Evolutionary conservation across 345 rosid species (phyloP).

Genomic region (Populus davidiana): DNA sequence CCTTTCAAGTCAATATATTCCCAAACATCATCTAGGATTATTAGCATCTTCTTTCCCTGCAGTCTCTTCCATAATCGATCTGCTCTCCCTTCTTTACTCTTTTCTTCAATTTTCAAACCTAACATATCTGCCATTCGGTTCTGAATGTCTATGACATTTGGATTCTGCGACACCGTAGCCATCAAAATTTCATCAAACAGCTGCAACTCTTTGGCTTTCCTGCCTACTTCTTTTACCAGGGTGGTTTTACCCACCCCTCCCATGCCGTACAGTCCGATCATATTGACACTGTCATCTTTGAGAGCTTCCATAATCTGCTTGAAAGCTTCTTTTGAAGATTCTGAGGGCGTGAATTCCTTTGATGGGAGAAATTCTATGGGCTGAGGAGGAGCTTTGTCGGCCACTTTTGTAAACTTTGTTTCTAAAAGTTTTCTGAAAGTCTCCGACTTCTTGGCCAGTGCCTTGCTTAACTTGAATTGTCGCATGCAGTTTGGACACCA

Average conservation of each 20-base stretch:
- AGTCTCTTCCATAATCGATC: not conserved
- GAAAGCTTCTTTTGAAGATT: not conserved
- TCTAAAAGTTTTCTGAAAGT: not conserved
- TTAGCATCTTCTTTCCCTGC: not conserved
- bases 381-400: not conserved
- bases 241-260: constrained; percentile 1
- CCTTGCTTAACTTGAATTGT: no score
- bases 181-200: not conserved
- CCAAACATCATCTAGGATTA: constrained; percentile 19
- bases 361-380: not conserved
- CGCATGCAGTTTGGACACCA: no score
- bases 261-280: constrained; percentile 14
- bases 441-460: no score
- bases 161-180: not conserved
- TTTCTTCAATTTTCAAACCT: not conserved
- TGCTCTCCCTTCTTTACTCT: not conserved
- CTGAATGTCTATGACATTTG: not conserved
- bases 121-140: not conserved
- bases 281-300: not conserved
- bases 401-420: not conserved
- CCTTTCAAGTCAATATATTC: not conserved
- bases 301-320: not conserved
- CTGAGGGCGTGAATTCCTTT: no score
- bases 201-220: not conserved
- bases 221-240: constrained; percentile 12